Evolutionary conservation across 495 filamentous ascomycete species (phyloP), one percentile per base, ranked within the genome.

Genomic region (Thozetella sp.): DNA sequence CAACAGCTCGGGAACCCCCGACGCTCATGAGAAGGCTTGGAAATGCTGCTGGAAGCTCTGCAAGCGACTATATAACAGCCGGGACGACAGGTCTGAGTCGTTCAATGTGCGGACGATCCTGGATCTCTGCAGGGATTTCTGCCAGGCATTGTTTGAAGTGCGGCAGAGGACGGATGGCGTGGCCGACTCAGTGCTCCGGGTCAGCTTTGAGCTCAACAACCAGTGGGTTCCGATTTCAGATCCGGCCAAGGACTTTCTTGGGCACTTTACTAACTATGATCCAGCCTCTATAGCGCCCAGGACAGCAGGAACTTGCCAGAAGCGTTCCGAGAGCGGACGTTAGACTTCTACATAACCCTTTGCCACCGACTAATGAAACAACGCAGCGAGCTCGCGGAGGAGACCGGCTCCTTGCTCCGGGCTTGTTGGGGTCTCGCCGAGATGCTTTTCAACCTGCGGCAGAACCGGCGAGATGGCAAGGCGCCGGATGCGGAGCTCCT

Each of bases 361-460:
- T 97, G 93, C 57, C 93, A 97, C 72, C 85, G 93, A 26, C 80
- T 97, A 4, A 97, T 97, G 93, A 96, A 96, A 70, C 93, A 97
- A 72, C 84, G 91, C 51, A 88, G 84, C 53, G 86, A 87, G 25
- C 72, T 91, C 1, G 88, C 87, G 3, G 88, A 90, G 60, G 90
- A 93, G 63, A 93, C 91, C 2, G 92, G 96, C 65, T 86, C 90
- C 22, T 81, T 96, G 2, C 81, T 97, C 0, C 87, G 89, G 51
- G 90, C 93, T 4, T 97, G 93, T 67, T 97, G 93, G 93, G 86
- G 89, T 12, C 73, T 97, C 22, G 93, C 93, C 1, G 93, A 97
- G 70, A 96, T 96, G 91, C 83, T 97, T 1, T 96, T 96, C 73
- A 96, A 90, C 70, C 81, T 97, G 20, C 90, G 93, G 2, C 93